Percentiles rank a stretch among this genome's conserved stretches.
phyloP scores from a whole-genome alignment of 768 basidiomycete genomes.

The Mycena belliarum region DNA sequence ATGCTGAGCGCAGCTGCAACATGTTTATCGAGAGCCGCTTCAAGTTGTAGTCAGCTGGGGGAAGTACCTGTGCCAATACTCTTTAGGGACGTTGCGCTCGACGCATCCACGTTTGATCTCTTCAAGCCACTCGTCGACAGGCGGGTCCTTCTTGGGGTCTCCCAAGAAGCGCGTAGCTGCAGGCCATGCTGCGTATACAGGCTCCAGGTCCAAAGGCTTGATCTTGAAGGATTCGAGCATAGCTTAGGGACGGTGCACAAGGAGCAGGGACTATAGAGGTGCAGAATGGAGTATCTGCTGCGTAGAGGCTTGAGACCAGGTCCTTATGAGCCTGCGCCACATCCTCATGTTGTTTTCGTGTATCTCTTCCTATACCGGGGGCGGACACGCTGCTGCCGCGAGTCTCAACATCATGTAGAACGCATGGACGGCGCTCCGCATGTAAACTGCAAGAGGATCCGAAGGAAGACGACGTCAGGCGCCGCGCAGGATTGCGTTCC shows the following conservation, averaged over 20 bases:
- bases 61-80: conserved; percentile 67
- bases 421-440: no score
- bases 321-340: not conserved
- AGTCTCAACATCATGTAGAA: not conserved
- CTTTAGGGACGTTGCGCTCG: conserved; percentile 71
- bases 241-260: not conserved
- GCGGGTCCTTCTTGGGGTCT: conserved; percentile 64
- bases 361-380: not conserved
- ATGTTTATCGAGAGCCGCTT: not conserved
- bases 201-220: conserved; percentile 74
- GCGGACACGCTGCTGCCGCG: conserved; percentile 9
- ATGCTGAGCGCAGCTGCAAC: conserved; percentile 62
- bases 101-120: conserved; percentile 72
- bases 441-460: no score
- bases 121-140: conserved; percentile 74
- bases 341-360: conserved; percentile 5
- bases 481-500: no score
- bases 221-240: conserved; percentile 81
- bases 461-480: no score
- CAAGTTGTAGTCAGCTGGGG: not conserved
- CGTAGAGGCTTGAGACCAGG: not conserved
- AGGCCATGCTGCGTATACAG: conserved; percentile 64
- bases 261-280: not conserved
- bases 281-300: no score
- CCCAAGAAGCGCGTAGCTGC: conserved; percentile 69